Percentiles rank a stretch among this genome's conserved stretches.
Evolutionary conservation across 352 stramenopile genomes (phyloP).

Genomic region (Pythium folliculosum): DNA sequence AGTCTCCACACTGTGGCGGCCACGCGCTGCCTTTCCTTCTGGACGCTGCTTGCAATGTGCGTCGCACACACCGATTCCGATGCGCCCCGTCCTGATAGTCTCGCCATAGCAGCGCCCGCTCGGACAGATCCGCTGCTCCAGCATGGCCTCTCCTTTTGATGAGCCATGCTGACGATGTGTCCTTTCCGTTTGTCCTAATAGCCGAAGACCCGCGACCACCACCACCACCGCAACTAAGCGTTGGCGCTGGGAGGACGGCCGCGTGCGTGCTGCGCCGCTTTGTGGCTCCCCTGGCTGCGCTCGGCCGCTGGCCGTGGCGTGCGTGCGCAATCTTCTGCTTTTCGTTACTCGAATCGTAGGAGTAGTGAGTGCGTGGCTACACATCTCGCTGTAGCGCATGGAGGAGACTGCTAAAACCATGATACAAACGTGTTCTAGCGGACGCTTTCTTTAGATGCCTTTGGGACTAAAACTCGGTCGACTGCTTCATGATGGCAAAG

Average conservation of each 20-base stretch:
- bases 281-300: background rate
- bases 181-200: conserved; percentile 31
- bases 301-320: background rate
- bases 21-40: too few species aligned
- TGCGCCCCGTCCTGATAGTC: background rate
- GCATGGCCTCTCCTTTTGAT: conserved; percentile 22
- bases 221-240: conserved; percentile 83
- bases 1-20: too few species aligned
- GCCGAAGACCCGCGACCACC: conserved; percentile 69
- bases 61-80: conserved; percentile 4
- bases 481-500: conserved; percentile 88
- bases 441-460: too few species aligned
- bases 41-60: conserved; percentile 28
- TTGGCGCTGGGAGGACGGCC: background rate
- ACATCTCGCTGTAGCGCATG: background rate
- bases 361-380: too few species aligned
- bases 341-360: too few species aligned
- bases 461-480: conserved; percentile 75
- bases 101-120: background rate
- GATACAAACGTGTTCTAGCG: background rate
- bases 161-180: conserved; percentile 37
- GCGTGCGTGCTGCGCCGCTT: background rate
- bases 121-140: background rate
- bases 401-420: background rate
- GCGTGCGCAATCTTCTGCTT: background rate